Base-by-base conservation (phyloP, 768 basidiomycete genomes). In the Amanita exitialis region DNA sequence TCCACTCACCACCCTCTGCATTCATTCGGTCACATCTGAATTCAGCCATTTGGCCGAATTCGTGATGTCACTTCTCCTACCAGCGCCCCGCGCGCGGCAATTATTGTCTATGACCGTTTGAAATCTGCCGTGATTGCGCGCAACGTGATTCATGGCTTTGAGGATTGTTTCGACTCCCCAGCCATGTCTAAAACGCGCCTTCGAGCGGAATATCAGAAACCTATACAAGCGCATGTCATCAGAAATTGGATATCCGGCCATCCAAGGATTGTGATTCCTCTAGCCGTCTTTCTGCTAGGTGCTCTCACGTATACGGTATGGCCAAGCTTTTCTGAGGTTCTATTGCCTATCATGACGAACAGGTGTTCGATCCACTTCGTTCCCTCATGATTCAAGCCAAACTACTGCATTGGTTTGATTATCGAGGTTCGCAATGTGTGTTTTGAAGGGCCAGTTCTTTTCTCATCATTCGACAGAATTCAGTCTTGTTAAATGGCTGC, bases 321-420 rank as follows among this genome's bases (percentile, higher is more conserved):
- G n/a, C 18, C 34, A 30, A 15, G 15, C 16, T 30, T 23, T 18
- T 16, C 6, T 3, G 30, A 36, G 46, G 9, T 21, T 20, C 15
- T 4, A 25, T 6, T 44, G 25, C 32, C 34, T 13, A 51, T 36
- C 1, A 8, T 25, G 10, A 28, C 5, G 53, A 6, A 0, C 54
- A 95, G 87, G 79, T 97, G 47, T 96, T 97, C 59, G 92, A 97
- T 64, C 93, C 93, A 2, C 78, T 99, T 37, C 83, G 95, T 23
- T 78, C 82, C 2, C 70, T 91, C 53, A 90, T 83, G 72, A 77
- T 98, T 0, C 77, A 90, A 68, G 80, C 79, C 21, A 89, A 91
- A 59, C 73, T 96, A 58, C 69, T 86, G 41, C 76, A 90, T 37
- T 89, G 89, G 77, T 93, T 96, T 58, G 83, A 95, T 58, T 80